These are phyloP conservation scores for Pseudonectria buxi DNA, from an alignment of 2,329 filamentous ascomycete genomes.

Conservation along the genomic window DNA sequence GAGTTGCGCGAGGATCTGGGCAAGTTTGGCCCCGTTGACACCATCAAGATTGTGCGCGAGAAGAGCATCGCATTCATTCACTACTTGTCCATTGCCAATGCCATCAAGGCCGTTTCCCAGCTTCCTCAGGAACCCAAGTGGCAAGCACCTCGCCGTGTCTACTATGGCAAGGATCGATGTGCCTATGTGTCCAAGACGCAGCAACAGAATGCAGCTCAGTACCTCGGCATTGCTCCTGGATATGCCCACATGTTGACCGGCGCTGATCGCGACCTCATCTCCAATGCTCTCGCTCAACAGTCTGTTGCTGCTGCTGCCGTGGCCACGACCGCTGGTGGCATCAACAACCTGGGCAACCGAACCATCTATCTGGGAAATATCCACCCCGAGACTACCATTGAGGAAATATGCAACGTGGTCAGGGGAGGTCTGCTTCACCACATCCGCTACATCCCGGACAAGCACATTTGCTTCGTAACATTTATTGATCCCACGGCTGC, in stretches of 20 bases:
- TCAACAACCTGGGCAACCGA: slow-evolving; percentile 94
- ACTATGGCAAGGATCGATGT: slow-evolving; percentile 97
- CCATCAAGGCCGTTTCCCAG: slow-evolving; percentile 95
- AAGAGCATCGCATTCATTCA: slow-evolving; percentile 98
- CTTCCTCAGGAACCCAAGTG: slow-evolving; percentile 94
- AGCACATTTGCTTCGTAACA: slow-evolving; percentile 99
- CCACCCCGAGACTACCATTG: slow-evolving; percentile 95
- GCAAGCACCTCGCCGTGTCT: slow-evolving; percentile 91
- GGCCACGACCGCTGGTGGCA: slow-evolving; percentile 90
- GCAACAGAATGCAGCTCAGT: slow-evolving; percentile 97
- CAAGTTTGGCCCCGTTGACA: slow-evolving; percentile 95
- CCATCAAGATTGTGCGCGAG: slow-evolving; percentile 94
- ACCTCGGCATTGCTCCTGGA: slow-evolving; percentile 91
- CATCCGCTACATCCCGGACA: slow-evolving; percentile 98
- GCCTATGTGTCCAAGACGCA: slow-evolving; percentile 99
- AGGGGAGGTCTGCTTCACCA: slow-evolving; percentile 92
- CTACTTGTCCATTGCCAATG: slow-evolving; percentile 94
- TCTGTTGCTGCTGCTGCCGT: slow-evolving; percentile 95
- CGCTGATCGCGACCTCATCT: slow-evolving; percentile 93
- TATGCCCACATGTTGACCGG: slow-evolving; percentile 96
- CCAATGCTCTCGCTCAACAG: slow-evolving; percentile 91
- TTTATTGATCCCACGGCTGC: slow-evolving; percentile 98
- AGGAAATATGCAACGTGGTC: slow-evolving; percentile 99
- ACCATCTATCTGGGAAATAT: slow-evolving; percentile 99
- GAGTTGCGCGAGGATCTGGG: slow-evolving; percentile 90